Percentiles rank a stretch among this genome's conserved stretches.
These are phyloP conservation scores for Trichoderma sp. DNA, from an alignment of 2,329 filamentous ascomycete genomes.

Conservation along the genomic window DNA sequence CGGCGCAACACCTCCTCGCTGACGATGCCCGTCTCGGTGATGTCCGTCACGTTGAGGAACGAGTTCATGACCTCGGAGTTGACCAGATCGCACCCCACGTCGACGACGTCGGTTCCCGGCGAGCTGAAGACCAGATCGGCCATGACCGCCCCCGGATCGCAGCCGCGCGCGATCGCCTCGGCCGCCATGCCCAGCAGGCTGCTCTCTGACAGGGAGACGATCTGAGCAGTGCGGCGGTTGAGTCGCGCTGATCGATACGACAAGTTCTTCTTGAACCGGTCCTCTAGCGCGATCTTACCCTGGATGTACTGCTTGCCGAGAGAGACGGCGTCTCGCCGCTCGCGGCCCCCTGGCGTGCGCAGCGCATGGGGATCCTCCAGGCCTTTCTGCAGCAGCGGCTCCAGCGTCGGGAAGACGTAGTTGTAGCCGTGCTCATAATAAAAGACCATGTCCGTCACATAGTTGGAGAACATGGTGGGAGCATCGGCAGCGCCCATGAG, in stretches of 20 bases:
- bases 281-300: slow-evolving; percentile 31
- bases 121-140: slow-evolving; percentile 32
- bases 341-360: slow-evolving; percentile 29
- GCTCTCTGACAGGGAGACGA: slow-evolving; percentile 32
- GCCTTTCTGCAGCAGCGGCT: slow-evolving; percentile 29
- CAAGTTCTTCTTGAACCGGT: slow-evolving; percentile 23
- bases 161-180: slow-evolving; percentile 31
- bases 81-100: slow-evolving; percentile 32
- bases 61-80: slow-evolving; percentile 34
- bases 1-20: slow-evolving; percentile 31
- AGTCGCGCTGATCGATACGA: slow-evolving; percentile 28
- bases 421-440: slow-evolving; percentile 35
- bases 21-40: slow-evolving; percentile 30
- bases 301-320: slow-evolving; percentile 31
- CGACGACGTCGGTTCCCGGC: slow-evolving; percentile 33
- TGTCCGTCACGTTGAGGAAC: slow-evolving; percentile 32
- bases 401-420: slow-evolving; percentile 31
- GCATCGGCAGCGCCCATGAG: slow-evolving; percentile 32
- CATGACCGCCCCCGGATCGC: slow-evolving; percentile 32
- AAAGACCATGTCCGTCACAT: slow-evolving; percentile 34
- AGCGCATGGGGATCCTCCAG: slow-evolving; percentile 29
- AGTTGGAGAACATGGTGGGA: slow-evolving; percentile 33
- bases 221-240: slow-evolving; percentile 29
- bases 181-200: slow-evolving; percentile 33
- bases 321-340: slow-evolving; percentile 30